Evolutionary conservation across 192 early-diverging fungal species (phyloP), one percentile per base, ranked within the genome.

Genomic region (Coemansia sp.): DNA sequence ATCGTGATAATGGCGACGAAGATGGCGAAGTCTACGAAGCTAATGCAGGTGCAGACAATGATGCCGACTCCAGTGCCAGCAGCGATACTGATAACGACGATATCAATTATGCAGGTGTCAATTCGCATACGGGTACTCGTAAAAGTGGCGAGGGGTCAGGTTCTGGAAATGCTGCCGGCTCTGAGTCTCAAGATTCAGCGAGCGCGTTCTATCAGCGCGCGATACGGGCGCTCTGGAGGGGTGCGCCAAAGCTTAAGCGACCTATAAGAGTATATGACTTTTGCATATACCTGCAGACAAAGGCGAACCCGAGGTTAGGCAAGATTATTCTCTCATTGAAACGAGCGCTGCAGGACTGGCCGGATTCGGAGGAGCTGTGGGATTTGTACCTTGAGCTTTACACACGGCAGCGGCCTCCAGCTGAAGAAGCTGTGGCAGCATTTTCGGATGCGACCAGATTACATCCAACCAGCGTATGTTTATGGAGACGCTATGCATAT

Each of bases 321-420:
- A 54, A 52, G 14, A 60, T 49, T 5, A 61, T 76, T n/a, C 31
- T 58, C 38, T 49, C 32, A 14, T 55, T 76, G 34, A 50, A 56
- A 49, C 48, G 64, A 10, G 52, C 65, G 19, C 49, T 76, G 3
- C 68, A 71, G 49, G 19, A n/a, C 32, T 34, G 60, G 9, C 74
- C 74, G 7, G 47, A 55, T 5, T 71, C 74, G 9, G 74, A 76
- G 49, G 49, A 60, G 27, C 74, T 76, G 32, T 76, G 74, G 74
- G 74, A 76, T 34, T 24, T 76, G 14, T 76, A 71, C 30, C 41
- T 76, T 23, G 74, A 76, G 61, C 68, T 76, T 38, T 76, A 71
- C 49, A 32, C 63, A 18, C 64, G 69, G 26, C 74, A 76, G 24
- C n/a, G 31, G 2, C 57, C 57, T 5, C 24, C 54, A 1, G 54